These are phyloP conservation scores for Capsicum pubescens DNA, from an alignment of 257 asterid species.

Conservation along the genomic window DNA sequence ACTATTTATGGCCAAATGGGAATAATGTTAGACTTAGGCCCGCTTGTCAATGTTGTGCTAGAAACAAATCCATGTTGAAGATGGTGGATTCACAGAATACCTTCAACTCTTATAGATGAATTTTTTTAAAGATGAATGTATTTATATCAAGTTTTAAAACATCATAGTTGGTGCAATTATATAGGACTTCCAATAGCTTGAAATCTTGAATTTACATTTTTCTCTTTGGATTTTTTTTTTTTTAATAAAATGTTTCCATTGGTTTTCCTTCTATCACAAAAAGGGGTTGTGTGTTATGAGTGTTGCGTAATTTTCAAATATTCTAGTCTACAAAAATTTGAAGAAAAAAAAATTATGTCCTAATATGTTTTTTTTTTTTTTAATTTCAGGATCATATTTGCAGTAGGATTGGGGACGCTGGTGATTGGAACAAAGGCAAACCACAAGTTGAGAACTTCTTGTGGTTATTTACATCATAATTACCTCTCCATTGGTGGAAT, in stretches of 20 bases:
- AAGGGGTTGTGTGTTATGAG: neutral
- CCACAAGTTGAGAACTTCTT: constrained; percentile 67
- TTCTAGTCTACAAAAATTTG: neutral
- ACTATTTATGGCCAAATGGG: too few species aligned
- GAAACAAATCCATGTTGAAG: neutral
- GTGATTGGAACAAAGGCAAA: constrained; percentile 75
- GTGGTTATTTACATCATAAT: constrained; percentile 74
- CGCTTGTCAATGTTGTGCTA: neutral
- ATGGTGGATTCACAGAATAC: neutral
- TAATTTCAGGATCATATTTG: constrained; percentile 68
- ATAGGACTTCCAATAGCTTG: neutral
- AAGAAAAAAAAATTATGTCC: neutral
- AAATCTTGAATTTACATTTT: neutral
- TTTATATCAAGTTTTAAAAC: neutral
- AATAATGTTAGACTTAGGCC: neutral
- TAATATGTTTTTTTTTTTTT: neutral
- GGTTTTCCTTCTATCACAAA: neutral
- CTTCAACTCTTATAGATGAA: neutral
- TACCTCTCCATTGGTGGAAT: constrained; percentile 78
- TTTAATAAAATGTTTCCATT: neutral
- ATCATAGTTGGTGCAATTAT: neutral
- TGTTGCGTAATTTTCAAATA: neutral
- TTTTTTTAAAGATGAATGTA: too few species aligned
- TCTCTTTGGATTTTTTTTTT: too few species aligned
- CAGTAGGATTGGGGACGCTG: constrained; percentile 66